phyloP scores from a whole-genome alignment of 106 monocot species.

The Agapanthus africanus region DNA sequence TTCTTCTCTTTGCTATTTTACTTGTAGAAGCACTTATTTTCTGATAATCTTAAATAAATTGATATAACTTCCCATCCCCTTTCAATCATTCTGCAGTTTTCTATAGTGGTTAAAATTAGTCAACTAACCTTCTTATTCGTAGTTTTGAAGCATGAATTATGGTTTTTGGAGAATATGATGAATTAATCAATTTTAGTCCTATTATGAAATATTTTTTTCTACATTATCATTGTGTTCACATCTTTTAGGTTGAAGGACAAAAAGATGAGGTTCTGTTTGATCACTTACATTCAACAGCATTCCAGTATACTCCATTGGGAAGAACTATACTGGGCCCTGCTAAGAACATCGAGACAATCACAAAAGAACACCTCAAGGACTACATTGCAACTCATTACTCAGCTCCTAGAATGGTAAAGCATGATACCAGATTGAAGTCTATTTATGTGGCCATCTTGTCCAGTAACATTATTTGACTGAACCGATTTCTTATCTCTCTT shows the following conservation, averaged over 20 bases:
- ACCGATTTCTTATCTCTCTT: background rate
- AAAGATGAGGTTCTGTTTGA: conserved; percentile 76
- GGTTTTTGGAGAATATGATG: background rate
- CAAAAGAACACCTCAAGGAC: conserved; percentile 58
- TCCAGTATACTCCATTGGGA: conserved; percentile 76
- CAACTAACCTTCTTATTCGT: background rate
- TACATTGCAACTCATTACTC: conserved; percentile 87
- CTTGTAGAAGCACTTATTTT: background rate
- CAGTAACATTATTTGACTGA: background rate
- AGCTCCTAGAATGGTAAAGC: conserved; percentile 71
- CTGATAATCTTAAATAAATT: background rate
- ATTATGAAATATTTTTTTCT: background rate
- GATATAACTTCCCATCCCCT: background rate
- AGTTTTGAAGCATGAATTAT: background rate
- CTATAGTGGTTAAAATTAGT: background rate
- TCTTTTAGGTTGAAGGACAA: conserved; percentile 53
- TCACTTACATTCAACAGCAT: conserved; percentile 77
- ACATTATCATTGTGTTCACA: background rate
- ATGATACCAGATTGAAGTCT: background rate
- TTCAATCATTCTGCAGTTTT: background rate
- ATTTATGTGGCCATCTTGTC: background rate
- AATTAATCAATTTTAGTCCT: background rate
- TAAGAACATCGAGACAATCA: conserved; percentile 68
- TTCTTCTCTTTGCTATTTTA: background rate
- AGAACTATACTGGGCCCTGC: conserved; percentile 81